Base-by-base conservation (phyloP, 495 filamentous ascomycete genomes). In the Aspergillus hancockii region DNA sequence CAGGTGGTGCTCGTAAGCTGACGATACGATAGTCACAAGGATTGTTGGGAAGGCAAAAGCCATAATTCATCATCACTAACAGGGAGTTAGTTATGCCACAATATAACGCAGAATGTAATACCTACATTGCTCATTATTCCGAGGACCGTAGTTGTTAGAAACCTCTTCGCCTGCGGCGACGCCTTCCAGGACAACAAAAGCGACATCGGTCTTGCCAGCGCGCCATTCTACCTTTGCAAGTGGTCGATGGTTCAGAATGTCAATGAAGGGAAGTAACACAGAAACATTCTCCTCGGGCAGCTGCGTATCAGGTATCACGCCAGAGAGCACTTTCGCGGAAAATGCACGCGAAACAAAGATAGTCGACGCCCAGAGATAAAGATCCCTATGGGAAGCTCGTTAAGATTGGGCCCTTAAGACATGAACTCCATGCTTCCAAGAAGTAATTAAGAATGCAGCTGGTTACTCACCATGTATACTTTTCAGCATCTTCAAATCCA, bases 101-200 rank as follows among this genome's bases (percentile, higher is more conserved):
- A 8, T 34, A 2, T 30, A 34, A 3, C n/a, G 32, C 9, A 45
- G 38, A 49, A n/a, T 47, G 4, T 23, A 41, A 18, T n/a, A 74
- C 80, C 43, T 62, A 85, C 84, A 66, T 63, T 89, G 85, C 63
- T 85, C 86, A 58, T 90, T 90, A 52, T 82, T 77, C 51, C 88
- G 85, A 4, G 85, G 81, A 0, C 83, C 86, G 58, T 90, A 90
- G 65, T 90, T 90, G 63, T 90, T 90, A 23, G 75, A 81, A 19
- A 89, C 77, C 64, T 89, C 82, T 12, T 76, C 61, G 3, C 83
- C 83, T 10, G 75, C 67, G 7, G 64, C 28, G n/a, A 83, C 64
- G 9, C 71, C 40, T 19, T 85, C 79, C 23, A 80, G 65, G 9
- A 81, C 69, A 23, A 79, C 65, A 57, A 88, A 76, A 22, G 66